Evolutionary conservation across 345 rosid species (phyloP).

Genomic region (Hirschfeldia incana): DNA sequence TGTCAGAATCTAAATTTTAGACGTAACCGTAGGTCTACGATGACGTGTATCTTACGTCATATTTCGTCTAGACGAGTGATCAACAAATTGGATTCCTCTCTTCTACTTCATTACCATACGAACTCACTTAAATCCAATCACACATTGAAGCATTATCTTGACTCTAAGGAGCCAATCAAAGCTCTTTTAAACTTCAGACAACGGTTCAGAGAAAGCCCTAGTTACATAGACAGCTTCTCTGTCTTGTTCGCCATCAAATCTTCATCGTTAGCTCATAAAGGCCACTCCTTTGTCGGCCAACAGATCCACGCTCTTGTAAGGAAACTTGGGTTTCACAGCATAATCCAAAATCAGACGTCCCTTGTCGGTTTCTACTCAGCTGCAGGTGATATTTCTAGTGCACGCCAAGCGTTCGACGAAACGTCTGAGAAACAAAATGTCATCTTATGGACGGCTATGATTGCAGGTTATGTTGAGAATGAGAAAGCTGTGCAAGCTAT

Average conservation of each 20-base stretch:
- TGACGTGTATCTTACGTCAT: slow-evolving; percentile 24
- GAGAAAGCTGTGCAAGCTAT: slow-evolving; percentile 27
- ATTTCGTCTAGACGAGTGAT: background rate
- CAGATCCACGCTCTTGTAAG: slow-evolving; percentile 37
- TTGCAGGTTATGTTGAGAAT: slow-evolving; percentile 40
- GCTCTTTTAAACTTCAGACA: slow-evolving; percentile 35
- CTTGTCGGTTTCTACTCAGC: slow-evolving; percentile 12
- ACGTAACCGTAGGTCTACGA: background rate
- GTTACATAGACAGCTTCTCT: slow-evolving; percentile 43
- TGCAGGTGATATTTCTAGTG: slow-evolving; percentile 15
- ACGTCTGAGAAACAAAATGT: slow-evolving; percentile 17
- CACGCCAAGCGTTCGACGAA: slow-evolving; percentile 45
- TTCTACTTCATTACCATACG: slow-evolving; percentile 23
- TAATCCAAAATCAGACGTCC: slow-evolving; percentile 41
- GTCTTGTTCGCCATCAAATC: slow-evolving; percentile 43
- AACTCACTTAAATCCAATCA: slow-evolving; percentile 38
- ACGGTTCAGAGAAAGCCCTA: slow-evolving; percentile 28
- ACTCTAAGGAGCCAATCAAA: slow-evolving; percentile 31
- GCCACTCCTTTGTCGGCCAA: slow-evolving; percentile 27
- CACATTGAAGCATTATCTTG: slow-evolving; percentile 33
- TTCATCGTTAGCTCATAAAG: slow-evolving; percentile 28
- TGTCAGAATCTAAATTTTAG: background rate
- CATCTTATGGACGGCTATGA: slow-evolving; percentile 40
- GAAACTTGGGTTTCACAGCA: slow-evolving; percentile 35
- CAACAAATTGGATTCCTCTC: slow-evolving; percentile 14